Base-by-base conservation (phyloP, 805 yeast genomes). In the Candida takata region DNA sequence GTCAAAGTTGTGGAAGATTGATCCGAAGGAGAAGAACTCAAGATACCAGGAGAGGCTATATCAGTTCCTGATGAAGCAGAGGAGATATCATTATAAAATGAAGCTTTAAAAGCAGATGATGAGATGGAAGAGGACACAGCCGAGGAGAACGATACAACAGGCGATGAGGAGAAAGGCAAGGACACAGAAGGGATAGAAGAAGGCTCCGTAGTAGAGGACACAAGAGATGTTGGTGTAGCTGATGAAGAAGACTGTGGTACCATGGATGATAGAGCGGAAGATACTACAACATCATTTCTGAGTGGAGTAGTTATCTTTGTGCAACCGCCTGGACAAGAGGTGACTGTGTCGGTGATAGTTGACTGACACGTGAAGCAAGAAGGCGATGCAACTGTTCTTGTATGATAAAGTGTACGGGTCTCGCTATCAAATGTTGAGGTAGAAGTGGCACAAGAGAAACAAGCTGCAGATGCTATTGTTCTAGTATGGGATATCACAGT, bases 291-390 rank as follows among this genome's bases (percentile, higher is more conserved):
- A n/a, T n/a, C n/a, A n/a, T n/a, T n/a, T n/a, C n/a, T n/a, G n/a
- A n/a, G n/a, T n/a, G n/a, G n/a, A n/a, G 23, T 20, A 20, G 9
- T 20, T 7, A 20, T 10, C 23, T 34, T 31, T 9, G 40, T 28
- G 23, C 40, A 34, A 3, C 40, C 44, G 2, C 35, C 38, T 10
- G 40, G 23, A 32, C 44, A 40, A 15, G 41, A 21, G 4, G 31
- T 33, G 12, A 40, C 14, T 9, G 44, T 40, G 12, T 17, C 29
- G 7, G 33, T 23, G 9, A 26, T 24, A 8, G 38, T 19, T n/a
- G 36, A 15, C 10, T 27, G 13, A 24, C 33, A 31, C 14, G 21
- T 19, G 20, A 31, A 23, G 23, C 33, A 31, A 8, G 27, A n/a
- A 23, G 27, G 18, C 9, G 27, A 15, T 7, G 5, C 13, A 9